Evolutionary conservation across 2,329 filamentous ascomycete genomes (phyloP), one percentile per base, ranked within the genome.

Genomic region (Pseudogymnoascus sp.): DNA sequence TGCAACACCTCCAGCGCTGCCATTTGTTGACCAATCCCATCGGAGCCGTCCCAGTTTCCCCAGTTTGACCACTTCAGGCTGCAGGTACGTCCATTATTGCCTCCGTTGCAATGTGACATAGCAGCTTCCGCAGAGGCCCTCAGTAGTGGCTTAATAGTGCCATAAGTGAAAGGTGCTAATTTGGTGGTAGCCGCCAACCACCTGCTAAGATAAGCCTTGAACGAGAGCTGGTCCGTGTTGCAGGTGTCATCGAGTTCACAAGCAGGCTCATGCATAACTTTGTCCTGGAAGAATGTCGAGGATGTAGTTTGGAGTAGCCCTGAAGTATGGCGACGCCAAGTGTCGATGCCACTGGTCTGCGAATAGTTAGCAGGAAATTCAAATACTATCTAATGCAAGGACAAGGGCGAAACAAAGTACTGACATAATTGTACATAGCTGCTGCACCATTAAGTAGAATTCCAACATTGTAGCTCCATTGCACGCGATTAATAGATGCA

Each of bases 1-100:
- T 89, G 78, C 5, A 87, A 80, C 8, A 87, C 78, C 68, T 88
- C 84, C 71, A 89, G 75, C 2, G 83, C 85, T 1, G 83, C 80
- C 87, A 90, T 89, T 73, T 89, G 86, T 71, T 89, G 85, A 4
- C 87, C 87, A 1, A 89, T 81, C 5, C 86, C 87, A 5, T 77
- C 80, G 1, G 77, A 78, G 25, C 83, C 82, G 70, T 88, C 85
- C 73, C 80, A 88, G 7, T 73, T 72, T 0, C 73, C 75, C 18
- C 73, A 76, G 60, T 79, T 77, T 52, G 79, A 80, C 84, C 85
- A 88, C 63, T 80, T 80, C 60, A 84, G 72, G 7, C 85, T 83
- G 67, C 84, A 87, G 77, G 84, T 80, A 27, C 78, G 79, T 7
- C 79, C 77, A 64, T 84, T 85, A 27, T 70, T 66, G 13, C 84